These are phyloP conservation scores for Claviceps sp. DNA, from an alignment of 2,329 filamentous ascomycete genomes.

Conservation along the genomic window DNA sequence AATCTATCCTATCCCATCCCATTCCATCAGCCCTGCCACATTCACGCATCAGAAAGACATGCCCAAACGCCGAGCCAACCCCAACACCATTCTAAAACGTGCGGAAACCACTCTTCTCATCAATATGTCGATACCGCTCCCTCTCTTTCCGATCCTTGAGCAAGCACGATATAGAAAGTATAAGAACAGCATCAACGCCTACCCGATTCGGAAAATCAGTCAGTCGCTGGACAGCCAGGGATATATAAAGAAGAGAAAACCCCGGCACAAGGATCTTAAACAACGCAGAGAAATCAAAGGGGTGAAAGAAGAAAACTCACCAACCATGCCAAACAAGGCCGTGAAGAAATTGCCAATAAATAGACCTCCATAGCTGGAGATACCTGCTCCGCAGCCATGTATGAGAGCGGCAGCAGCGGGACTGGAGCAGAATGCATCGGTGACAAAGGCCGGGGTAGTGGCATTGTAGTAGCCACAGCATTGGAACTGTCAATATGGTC, in stretches of 20 bases:
- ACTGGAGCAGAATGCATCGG: conserved; percentile 53
- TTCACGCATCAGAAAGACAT: too few relatives aligned
- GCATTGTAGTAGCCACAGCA: conserved; percentile 73
- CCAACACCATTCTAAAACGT: conserved; percentile 24
- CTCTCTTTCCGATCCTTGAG: conserved; percentile 71
- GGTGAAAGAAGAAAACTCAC: conserved; percentile 20
- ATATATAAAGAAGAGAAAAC: not conserved
- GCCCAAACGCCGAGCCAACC: too few relatives aligned
- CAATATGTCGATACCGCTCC: conserved; percentile 66
- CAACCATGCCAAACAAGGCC: conserved; percentile 66
- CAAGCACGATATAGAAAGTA: conserved; percentile 61
- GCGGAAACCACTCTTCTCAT: conserved; percentile 56
- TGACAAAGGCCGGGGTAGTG: conserved; percentile 58
- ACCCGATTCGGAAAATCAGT: too few relatives aligned
- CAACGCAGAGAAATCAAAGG: too few relatives aligned
- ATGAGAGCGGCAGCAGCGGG: conserved; percentile 57
- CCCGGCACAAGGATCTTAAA: not conserved
- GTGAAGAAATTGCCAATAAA: conserved; percentile 70
- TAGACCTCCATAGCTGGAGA: conserved; percentile 55
- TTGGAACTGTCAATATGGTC: conserved; percentile 39
- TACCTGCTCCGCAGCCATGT: conserved; percentile 54
- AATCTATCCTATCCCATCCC: too few relatives aligned
- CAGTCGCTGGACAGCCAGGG: too few relatives aligned
- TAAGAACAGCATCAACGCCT: conserved; percentile 50
- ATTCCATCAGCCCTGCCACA: too few relatives aligned